Conservation (phyloP, 2,329 filamentous ascomycete genomes). For the Epichloe amarillans region DNA sequence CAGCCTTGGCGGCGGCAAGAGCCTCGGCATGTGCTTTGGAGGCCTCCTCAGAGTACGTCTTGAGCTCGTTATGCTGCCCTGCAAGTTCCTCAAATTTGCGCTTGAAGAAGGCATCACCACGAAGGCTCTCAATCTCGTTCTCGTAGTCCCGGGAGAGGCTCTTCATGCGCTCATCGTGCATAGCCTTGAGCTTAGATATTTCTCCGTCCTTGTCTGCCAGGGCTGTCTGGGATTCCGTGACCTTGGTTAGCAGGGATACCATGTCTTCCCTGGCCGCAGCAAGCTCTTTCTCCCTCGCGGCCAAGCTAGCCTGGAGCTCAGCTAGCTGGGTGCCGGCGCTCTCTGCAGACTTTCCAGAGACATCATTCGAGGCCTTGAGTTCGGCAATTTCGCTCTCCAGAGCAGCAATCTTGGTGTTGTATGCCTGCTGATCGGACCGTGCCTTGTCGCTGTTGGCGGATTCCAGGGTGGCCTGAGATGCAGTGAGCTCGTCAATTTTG, state of each 20-base stretch:
- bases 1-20: constrained; percentile 28
- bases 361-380: constrained; percentile 34
- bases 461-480: constrained; percentile 32
- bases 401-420: constrained; percentile 30
- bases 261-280: constrained; percentile 27
- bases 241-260: constrained; percentile 33
- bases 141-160: constrained; percentile 48
- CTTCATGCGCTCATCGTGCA: constrained; percentile 45
- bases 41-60: constrained; percentile 22
- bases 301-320: constrained; percentile 26
- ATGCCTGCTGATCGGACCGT: constrained; percentile 31
- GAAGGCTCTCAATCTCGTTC: constrained; percentile 50
- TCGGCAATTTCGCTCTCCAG: constrained; percentile 40
- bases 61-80: constrained; percentile 38
- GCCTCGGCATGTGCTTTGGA: constrained; percentile 27
- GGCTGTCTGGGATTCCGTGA: constrained; percentile 33
- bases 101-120: constrained; percentile 50
- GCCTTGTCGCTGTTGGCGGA: constrained; percentile 30
- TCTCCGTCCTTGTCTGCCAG: constrained; percentile 33
- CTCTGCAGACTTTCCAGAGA: constrained; percentile 32
- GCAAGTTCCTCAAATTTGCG: constrained; percentile 50
- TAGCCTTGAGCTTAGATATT: constrained; percentile 37
- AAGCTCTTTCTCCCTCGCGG: constrained; percentile 33
- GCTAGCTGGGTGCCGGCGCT: constrained; percentile 25
- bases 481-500: constrained; percentile 39